Evolutionary conservation across 305 asterid species (phyloP).

Genomic region (Solanum hybrid): DNA sequence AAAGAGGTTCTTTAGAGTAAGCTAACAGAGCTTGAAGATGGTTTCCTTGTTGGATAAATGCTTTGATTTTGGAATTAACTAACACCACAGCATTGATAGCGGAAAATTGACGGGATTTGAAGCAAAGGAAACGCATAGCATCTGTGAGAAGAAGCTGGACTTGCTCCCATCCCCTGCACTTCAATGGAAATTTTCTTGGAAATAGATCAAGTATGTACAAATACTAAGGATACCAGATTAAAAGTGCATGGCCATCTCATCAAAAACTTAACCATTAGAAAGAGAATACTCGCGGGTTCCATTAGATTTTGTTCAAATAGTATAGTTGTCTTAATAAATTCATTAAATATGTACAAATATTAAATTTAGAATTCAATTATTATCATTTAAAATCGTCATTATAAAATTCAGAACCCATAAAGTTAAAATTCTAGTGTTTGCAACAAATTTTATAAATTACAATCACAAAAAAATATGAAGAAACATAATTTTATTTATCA

Average conservation of each 20-base stretch:
- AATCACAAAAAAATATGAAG: no score
- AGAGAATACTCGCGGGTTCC: background rate
- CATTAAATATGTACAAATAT: background rate
- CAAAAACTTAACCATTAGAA: background rate
- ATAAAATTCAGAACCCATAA: background rate
- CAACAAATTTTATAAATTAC: no score
- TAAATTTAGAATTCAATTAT: background rate
- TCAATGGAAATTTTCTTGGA: background rate
- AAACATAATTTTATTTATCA: no score
- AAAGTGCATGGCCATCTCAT: background rate
- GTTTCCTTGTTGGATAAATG: conserved; percentile 39
- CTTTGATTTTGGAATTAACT: conserved; percentile 29
- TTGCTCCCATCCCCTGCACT: background rate
- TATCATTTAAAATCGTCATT: background rate
- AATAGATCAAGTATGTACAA: no score
- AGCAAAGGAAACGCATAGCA: conserved; percentile 32
- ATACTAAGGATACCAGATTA: no score
- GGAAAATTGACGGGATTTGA: conserved; percentile 23
- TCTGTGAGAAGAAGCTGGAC: background rate
- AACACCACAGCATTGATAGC: conserved; percentile 10
- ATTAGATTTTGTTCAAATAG: background rate
- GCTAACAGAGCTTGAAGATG: conserved; percentile 46
- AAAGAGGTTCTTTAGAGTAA: conserved; percentile 36
- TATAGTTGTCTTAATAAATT: background rate
- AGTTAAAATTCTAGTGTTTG: background rate